Base-by-base conservation (phyloP, 495 filamentous ascomycete genomes). In the Aspergillus panamensis region DNA sequence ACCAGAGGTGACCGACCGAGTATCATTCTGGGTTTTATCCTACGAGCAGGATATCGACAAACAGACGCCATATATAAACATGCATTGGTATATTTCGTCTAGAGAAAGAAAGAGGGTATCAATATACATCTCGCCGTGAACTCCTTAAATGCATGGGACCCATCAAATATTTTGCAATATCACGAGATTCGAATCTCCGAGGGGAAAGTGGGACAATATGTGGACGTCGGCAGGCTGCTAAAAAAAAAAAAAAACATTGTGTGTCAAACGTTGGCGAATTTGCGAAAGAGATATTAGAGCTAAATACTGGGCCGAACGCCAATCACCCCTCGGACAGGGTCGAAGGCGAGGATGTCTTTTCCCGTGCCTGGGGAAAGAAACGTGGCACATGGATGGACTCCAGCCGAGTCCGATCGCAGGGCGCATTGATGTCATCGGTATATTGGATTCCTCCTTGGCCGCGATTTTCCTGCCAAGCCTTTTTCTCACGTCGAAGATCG, bases 401-500 rank as follows among this genome's bases (percentile, higher is more conserved):
- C 33, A 77, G 68, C 31, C 73, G 73, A n/a, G 74, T 79, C 21
- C 73, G 72, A 6, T 69, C 69, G 21, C 63, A 68, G 3, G 74
- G 71, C 19, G 72, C 74, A 14, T 62, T 58, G 37, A 73, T 67
- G 42, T 79, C 73, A 54, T 79, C 76, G 12, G 64, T 67, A 56
- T 67, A 79, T 9, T 52, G 71, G 48, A 73, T 69, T 12, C 73
- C 74, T 19, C 72, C 71, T 57, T 74, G 73, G 10, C 62, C 71
- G 10, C 65, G 63, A 45, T 73, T 69, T 25, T 71, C 64, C n/a
- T 60, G 62, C 88, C 88, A 92, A 6, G 74, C 68, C 43, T 77
- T 72, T 67, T 86, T 84, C 68, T 94, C 89, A 9, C 77, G 67
- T 31, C 77, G 70, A 17, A 94, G 72, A 48, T 78, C 80, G 49